Percentiles rank a stretch among this genome's conserved stretches.
These are phyloP conservation scores for Paratrypanosoma confusum DNA, from an alignment of 208 protist species.

Conservation along the genomic window DNA sequence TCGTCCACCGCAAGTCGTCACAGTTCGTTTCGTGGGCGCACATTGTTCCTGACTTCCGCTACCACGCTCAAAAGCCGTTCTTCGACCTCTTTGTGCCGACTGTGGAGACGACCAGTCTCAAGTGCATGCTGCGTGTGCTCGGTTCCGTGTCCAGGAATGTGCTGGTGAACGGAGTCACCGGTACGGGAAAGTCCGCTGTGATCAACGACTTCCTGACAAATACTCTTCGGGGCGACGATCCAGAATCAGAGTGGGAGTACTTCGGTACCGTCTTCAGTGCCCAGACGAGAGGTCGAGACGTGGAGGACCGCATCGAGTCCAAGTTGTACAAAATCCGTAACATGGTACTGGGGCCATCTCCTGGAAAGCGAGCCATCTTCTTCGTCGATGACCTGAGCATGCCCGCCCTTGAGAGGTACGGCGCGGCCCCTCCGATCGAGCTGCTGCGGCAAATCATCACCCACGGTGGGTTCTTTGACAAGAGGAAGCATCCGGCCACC, in stretches of 20 bases:
- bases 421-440: conserved; percentile 92
- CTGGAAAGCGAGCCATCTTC: conserved; percentile 84
- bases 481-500: conserved; percentile 83
- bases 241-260: conserved; percentile 68
- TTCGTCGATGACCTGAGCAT: conserved; percentile 96
- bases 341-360: conserved; percentile 77
- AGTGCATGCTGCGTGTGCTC: conserved; percentile 70
- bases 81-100: conserved; percentile 95
- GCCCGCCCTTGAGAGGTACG: conserved; percentile 90
- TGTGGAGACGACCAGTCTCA: conserved; percentile 81
- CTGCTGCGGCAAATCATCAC: conserved; percentile 92
- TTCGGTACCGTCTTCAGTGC: conserved; percentile 89
- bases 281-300: conserved; percentile 83
- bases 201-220: conserved; percentile 59
- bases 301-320: conserved; percentile 89
- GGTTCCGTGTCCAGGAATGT: conserved; percentile 65
- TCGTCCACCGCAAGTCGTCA: conserved; percentile 78
- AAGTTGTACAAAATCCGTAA: conserved; percentile 91
- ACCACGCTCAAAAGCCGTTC: conserved; percentile 71
- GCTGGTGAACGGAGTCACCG: conserved; percentile 90
- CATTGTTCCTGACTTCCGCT: conserved; percentile 88
- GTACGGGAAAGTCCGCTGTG: conserved; percentile 90
- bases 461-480: conserved; percentile 88
- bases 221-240: conserved; percentile 62
- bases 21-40: conserved; percentile 86